Conservation (phyloP, 1,284 basidiomycete genomes). For the Malassezia arunalokei region DNA sequence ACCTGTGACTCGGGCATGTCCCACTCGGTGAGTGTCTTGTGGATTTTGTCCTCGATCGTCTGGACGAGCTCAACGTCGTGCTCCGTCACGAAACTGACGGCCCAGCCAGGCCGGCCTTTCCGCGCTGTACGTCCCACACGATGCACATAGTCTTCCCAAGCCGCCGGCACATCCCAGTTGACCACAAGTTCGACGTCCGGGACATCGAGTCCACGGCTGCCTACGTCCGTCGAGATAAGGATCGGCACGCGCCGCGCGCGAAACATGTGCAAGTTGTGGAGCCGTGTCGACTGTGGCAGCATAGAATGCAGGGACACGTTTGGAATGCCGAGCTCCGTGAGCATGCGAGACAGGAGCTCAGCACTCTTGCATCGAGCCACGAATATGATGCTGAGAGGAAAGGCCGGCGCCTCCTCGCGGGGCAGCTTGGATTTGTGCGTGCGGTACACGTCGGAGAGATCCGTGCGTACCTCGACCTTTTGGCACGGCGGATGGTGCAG, state of each 20-base stretch:
- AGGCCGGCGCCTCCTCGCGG: conserved; percentile 10
- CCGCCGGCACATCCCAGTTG: conserved; percentile 83
- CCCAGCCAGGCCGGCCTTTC: conserved; percentile 76
- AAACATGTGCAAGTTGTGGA: conserved; percentile 74
- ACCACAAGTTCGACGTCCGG: conserved; percentile 75
- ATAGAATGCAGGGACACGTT: conserved; percentile 84
- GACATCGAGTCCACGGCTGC: conserved; percentile 44
- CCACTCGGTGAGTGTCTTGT: conserved; percentile 48
- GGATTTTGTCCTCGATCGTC: conserved; percentile 72
- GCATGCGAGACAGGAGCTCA: conserved; percentile 63
- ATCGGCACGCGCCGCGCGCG: conserved; percentile 53
- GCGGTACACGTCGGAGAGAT: neutral
- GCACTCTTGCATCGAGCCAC: conserved; percentile 74
- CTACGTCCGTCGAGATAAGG: conserved; percentile 44
- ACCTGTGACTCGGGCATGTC: conserved; percentile 62
- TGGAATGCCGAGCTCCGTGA: conserved; percentile 58
- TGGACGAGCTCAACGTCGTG: conserved; percentile 73
- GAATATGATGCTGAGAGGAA: conserved; percentile 86
- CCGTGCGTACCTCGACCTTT: neutral
- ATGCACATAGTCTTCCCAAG: conserved; percentile 54
- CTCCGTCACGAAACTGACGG: conserved; percentile 89
- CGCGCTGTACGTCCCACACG: conserved; percentile 72
- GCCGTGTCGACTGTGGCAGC: conserved; percentile 74
- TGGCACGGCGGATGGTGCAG: conserved; percentile 61
- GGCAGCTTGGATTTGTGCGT: conserved; percentile 11